Conservation (phyloP, 768 basidiomycete genomes). For the Boletus tomentosulus region DNA sequence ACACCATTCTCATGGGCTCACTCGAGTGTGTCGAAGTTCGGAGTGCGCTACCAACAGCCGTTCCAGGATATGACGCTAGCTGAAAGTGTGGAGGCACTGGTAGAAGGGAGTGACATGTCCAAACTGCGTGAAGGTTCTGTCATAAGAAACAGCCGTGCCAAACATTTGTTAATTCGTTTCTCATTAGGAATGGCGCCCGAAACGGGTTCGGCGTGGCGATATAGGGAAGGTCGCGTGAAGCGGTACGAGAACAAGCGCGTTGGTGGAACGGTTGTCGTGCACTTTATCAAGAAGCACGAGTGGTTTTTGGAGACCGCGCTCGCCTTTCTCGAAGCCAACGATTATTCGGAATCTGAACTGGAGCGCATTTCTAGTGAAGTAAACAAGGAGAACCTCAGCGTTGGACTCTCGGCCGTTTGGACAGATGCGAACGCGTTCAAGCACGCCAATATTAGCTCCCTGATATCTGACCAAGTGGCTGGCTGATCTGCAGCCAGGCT, state of each 20-base stretch:
- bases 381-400: constrained; percentile 11
- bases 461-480: background rate
- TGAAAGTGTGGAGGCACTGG: constrained; percentile 84
- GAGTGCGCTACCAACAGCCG: constrained; percentile 69
- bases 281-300: constrained; percentile 95
- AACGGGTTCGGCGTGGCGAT: constrained; percentile 62
- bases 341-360: constrained; percentile 49
- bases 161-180: background rate
- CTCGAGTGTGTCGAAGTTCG: constrained; percentile 86
- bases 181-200: constrained; percentile 52
- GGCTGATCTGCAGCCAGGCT: background rate
- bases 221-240: constrained; percentile 63
- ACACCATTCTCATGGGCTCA: constrained; percentile 64
- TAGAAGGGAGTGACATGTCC: constrained; percentile 89
- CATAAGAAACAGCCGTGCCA: background rate
- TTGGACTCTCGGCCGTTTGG: constrained; percentile 28
- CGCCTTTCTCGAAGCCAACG: constrained; percentile 78
- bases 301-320: constrained; percentile 95
- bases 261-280: constrained; percentile 93
- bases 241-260: constrained; percentile 67
- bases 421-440: constrained; percentile 25
- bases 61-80: constrained; percentile 55
- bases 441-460: constrained; percentile 8
- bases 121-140: constrained; percentile 56
- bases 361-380: constrained; percentile 9